A percentile compares a stretch with the other conserved stretches of the same genome.
These are phyloP conservation scores for Phylloporus sp. DNA, from an alignment of 768 basidiomycete genomes.

Conservation along the genomic window DNA sequence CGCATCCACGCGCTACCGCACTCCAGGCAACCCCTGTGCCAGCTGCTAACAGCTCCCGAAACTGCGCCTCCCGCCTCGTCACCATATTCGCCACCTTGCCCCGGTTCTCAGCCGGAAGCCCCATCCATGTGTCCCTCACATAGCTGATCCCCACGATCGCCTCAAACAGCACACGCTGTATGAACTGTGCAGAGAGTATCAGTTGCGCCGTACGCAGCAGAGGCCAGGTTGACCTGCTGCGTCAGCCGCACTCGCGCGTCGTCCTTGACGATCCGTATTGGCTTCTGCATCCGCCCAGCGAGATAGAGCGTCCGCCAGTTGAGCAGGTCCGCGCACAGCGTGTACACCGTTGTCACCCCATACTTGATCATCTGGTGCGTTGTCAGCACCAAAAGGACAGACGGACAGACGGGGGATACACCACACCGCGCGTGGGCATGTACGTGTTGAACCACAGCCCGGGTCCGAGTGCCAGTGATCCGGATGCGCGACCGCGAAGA, in stretches of 20 bases:
- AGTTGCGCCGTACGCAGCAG: constrained; percentile 89
- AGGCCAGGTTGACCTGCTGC: constrained; percentile 90
- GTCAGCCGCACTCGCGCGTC: constrained; percentile 89
- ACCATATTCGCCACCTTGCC: constrained; percentile 95
- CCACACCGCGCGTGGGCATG: constrained; percentile 78
- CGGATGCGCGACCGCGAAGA: constrained; percentile 93
- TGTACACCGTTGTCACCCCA: constrained; percentile 89
- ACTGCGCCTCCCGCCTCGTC: constrained; percentile 72
- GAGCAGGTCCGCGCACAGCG: constrained; percentile 82
- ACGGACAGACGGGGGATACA: constrained; percentile 40
- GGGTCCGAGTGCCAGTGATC: constrained; percentile 86
- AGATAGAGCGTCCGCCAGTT: constrained; percentile 94
- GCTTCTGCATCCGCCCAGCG: constrained; percentile 96
- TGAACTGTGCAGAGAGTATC: constrained; percentile 77
- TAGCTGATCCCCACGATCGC: constrained; percentile 86
- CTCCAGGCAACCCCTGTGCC: constrained; percentile 77
- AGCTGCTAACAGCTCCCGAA: constrained; percentile 76
- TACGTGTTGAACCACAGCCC: constrained; percentile 97
- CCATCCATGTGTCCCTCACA: constrained; percentile 88
- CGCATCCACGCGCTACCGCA: constrained; percentile 60
- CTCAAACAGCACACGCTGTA: constrained; percentile 78
- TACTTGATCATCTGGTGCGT: constrained; percentile 85
- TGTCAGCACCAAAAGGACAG: too few species aligned
- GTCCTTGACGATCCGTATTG: constrained; percentile 87
- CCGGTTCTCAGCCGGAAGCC: constrained; percentile 91